Conservation (phyloP, 345 rosid genomes). For the Ailanthus altissimus region DNA sequence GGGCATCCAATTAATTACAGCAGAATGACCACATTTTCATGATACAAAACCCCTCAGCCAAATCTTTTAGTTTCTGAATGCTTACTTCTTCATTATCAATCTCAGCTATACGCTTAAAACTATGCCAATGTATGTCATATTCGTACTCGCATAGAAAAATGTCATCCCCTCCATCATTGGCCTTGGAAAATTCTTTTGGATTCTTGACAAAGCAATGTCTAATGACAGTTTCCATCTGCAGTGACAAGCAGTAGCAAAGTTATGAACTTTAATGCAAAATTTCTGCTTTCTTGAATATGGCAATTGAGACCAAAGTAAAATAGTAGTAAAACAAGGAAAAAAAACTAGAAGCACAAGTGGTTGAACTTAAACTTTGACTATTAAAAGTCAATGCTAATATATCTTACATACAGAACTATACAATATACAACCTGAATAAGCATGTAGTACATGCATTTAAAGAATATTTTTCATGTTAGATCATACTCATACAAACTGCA, state of each 20-base stretch:
- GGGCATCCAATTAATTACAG: conserved; percentile 19
- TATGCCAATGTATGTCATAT: conserved; percentile 86
- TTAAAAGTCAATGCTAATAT: too few species aligned
- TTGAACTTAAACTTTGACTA: too few species aligned
- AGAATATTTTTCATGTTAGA: too few species aligned
- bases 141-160: conserved; percentile 89
- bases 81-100: conserved; percentile 56
- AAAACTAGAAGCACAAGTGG: neutral
- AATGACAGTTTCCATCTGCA: conserved; percentile 76
- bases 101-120: conserved; percentile 83
- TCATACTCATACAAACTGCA: too few species aligned
- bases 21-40: conserved; percentile 8
- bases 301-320: neutral
- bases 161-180: conserved; percentile 80
- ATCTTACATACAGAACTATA: too few species aligned
- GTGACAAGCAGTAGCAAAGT: conserved; percentile 10
- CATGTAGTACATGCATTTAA: too few species aligned
- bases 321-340: neutral
- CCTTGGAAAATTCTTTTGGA: conserved; percentile 73
- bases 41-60: neutral
- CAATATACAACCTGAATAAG: too few species aligned
- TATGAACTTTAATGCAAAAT: conserved; percentile 4
- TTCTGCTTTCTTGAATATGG: conserved; percentile 6
- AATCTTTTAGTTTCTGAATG: conserved; percentile 14
- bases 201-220: conserved; percentile 78